Percentiles rank a stretch among this genome's conserved stretches.
Evolutionary conservation across 805 yeast species (phyloP).

Genomic region (Kodamaea restingae): DNA sequence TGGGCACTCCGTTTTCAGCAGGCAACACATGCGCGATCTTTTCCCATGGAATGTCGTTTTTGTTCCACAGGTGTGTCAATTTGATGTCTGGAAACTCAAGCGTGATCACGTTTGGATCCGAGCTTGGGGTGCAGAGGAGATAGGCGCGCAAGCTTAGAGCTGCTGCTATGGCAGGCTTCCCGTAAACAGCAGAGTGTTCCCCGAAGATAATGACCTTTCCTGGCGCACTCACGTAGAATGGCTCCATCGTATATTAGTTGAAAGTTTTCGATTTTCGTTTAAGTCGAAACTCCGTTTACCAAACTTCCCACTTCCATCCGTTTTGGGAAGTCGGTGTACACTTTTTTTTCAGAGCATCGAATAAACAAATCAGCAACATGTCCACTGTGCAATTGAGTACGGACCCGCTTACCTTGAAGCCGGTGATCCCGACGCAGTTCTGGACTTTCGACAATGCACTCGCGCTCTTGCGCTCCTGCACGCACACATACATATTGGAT

Average conservation of each 20-base stretch:
- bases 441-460: conserved; percentile 42
- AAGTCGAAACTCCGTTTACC: background rate
- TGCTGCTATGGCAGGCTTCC: conserved; percentile 94
- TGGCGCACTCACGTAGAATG: conserved; percentile 86
- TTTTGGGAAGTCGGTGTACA: too few relatives aligned
- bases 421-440: conserved; percentile 31
- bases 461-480: conserved; percentile 25
- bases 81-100: conserved; percentile 83
- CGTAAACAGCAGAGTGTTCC: conserved; percentile 93
- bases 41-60: conserved; percentile 59
- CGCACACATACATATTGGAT: conserved; percentile 29
- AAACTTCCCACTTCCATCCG: too few relatives aligned
- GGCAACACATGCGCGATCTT: conserved; percentile 21
- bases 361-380: conserved; percentile 8
- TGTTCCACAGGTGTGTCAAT: conserved; percentile 61
- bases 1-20: conserved; percentile 22
- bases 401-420: conserved; percentile 20
- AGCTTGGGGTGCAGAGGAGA: conserved; percentile 54
- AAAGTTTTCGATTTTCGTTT: too few relatives aligned
- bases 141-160: conserved; percentile 85
- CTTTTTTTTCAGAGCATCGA: conserved; percentile 6
- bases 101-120: conserved; percentile 39
- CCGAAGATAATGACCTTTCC: conserved; percentile 96
- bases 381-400: conserved; percentile 8
- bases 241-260: too few relatives aligned